Evolutionary conservation across 495 filamentous ascomycete genomes (phyloP).

Genomic region (Mycothermus thermophilus): DNA sequence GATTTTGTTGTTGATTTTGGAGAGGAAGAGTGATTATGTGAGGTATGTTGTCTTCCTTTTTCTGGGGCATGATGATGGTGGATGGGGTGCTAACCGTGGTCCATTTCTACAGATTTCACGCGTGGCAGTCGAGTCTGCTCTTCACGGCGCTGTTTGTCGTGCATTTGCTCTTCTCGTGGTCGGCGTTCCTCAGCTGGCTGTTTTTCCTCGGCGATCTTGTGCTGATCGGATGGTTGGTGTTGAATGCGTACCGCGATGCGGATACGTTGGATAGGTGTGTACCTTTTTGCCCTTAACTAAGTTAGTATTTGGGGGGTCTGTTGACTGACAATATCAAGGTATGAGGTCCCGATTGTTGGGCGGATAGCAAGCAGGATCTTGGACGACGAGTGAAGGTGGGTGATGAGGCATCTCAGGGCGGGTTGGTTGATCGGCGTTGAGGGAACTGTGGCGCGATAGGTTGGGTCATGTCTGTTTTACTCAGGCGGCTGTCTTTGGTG

Average conservation of each 20-base stretch:
- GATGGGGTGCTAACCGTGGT: background rate
- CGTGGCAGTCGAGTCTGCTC: constrained; percentile 83
- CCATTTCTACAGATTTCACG: constrained; percentile 57
- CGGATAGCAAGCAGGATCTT: constrained; percentile 76
- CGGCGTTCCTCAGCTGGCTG: constrained; percentile 68
- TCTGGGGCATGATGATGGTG: background rate
- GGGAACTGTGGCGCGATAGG: background rate
- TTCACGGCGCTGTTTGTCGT: constrained; percentile 76
- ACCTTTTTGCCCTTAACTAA: background rate
- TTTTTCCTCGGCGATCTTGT: constrained; percentile 60
- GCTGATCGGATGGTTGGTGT: constrained; percentile 62
- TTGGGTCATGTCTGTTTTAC: background rate
- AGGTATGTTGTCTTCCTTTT: constrained; percentile 41
- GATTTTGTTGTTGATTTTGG: constrained; percentile 68
- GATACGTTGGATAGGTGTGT: constrained; percentile 71
- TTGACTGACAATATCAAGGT: too few relatives aligned
- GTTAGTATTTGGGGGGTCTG: background rate
- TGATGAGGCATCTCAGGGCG: background rate
- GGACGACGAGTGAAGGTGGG: constrained; percentile 59
- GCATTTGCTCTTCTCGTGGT: constrained; percentile 78
- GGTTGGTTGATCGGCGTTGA: background rate
- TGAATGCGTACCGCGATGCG: constrained; percentile 76
- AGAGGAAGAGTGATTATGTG: constrained; percentile 94
- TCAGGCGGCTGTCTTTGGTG: too few relatives aligned
- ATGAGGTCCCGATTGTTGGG: constrained; percentile 81